Base-by-base conservation (phyloP, 805 yeast genomes). In the Debaryomyces tyrocola region DNA sequence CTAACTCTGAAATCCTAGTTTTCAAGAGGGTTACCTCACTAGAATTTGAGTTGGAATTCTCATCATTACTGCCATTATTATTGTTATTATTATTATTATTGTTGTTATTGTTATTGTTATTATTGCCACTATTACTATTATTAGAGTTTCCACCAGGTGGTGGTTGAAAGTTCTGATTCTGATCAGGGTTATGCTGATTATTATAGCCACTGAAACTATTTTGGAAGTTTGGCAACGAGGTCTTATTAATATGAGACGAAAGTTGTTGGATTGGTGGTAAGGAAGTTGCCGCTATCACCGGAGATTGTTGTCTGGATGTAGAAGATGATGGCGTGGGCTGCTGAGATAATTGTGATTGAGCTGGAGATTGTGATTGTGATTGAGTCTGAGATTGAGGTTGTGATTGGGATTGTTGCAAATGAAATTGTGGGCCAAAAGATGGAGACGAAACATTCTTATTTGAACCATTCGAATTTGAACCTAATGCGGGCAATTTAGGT, bases 1-100 rank as follows among this genome's bases (percentile, higher is more conserved):
- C 98, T 50, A 92, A 76, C 63, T 92, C 98, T 10, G 87, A 81
- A 18, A 91, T 88, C 48, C 95, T 75, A 0, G 96, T 88, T 52
- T 82, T 80, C 51, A 91, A 68, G 20, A 66, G 56, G 20, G 74
- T 69, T 11, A 64, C 55, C 52, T 70, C 75, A 50, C 68, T 68
- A 17, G 24, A 40, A 36, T 45, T 44, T 17, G 44, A 20, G 20
- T 46, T 34, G 8, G 37, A 34, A 15, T 40, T 37, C 42, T 46
- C 18, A 29, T 44, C 42, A 28, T 41, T 47, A 38, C 43, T 50
- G 27, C 17, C 47, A 46, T 41, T 37, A 52, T 41, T 43, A 53
- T 44, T 52, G 50, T 43, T 44, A 14, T 15, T 20, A 40, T 31
- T 20, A 20, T 27, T 17, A 37, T 38, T 43, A 45, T 20, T 41